These are phyloP conservation scores for Boletus pseudopeckii DNA, from an alignment of 768 basidiomycete genomes.

Conservation along the genomic window DNA sequence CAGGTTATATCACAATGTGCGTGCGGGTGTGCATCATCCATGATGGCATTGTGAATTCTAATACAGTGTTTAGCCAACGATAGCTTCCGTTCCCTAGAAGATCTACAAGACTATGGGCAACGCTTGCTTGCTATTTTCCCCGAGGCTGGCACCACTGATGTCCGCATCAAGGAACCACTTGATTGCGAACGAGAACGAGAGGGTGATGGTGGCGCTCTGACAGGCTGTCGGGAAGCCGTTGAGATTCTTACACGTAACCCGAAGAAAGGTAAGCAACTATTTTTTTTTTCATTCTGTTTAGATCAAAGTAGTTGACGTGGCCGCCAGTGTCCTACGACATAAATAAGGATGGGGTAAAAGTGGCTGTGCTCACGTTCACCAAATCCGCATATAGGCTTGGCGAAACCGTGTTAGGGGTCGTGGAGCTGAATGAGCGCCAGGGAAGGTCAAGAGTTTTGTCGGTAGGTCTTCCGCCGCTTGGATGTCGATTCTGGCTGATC, in stretches of 20 bases:
- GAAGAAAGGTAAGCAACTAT: conserved; percentile 65
- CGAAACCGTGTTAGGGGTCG: conserved; percentile 86
- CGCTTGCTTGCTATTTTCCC: conserved; percentile 48
- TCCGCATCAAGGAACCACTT: conserved; percentile 24
- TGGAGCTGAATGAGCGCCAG: conserved; percentile 77
- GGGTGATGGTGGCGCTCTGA: conserved; percentile 43
- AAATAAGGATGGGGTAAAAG: conserved; percentile 85
- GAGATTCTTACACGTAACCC: conserved; percentile 88
- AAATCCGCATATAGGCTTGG: conserved; percentile 91
- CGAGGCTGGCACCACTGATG: conserved; percentile 26
- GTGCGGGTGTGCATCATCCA: conserved; percentile 3
- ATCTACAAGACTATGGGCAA: conserved; percentile 52
- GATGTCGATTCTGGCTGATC: neutral
- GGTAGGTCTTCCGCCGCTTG: conserved; percentile 40
- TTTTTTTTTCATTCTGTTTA: neutral
- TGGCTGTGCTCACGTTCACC: conserved; percentile 88
- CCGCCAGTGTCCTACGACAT: conserved; percentile 86
- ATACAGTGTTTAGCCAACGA: conserved; percentile 12
- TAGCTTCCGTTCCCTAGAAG: conserved; percentile 34
- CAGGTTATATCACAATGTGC: conserved; percentile 11
- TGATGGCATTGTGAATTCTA: conserved; percentile 1
- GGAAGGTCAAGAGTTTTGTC: conserved; percentile 77
- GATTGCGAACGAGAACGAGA: conserved; percentile 34
- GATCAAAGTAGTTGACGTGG: neutral
- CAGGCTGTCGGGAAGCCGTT: conserved; percentile 77